Evolutionary conservation across 148 eudicot species (phyloP).

Genomic region (Silene uniflora): DNA sequence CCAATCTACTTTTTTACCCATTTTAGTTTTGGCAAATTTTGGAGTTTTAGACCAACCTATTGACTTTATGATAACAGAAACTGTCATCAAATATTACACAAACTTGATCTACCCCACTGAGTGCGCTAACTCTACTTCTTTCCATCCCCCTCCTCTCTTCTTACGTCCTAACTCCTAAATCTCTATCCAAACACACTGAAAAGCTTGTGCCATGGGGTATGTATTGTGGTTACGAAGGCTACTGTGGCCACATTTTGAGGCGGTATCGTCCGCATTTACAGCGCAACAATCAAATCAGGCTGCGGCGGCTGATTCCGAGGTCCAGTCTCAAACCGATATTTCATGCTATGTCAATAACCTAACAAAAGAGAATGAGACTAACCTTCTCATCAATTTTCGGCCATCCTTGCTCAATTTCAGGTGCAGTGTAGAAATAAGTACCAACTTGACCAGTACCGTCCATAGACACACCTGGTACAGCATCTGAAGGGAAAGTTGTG

Average conservation of each 20-base stretch:
- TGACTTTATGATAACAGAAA: not conserved
- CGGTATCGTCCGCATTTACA: not conserved
- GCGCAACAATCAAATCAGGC: not conserved
- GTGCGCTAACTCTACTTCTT: too few relatives aligned
- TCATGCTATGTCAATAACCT: not conserved
- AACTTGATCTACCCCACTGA: too few relatives aligned
- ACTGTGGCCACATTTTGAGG: not conserved
- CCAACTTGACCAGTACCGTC: slow-evolving; percentile 97
- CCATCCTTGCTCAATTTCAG: slow-evolving; percentile 98
- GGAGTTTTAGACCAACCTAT: not conserved
- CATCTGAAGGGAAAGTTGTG: slow-evolving; percentile 54
- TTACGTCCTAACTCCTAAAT: not conserved
- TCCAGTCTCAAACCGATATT: not conserved
- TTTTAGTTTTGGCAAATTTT: too few relatives aligned
- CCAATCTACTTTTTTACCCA: not conserved
- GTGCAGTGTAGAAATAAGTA: slow-evolving; percentile 94
- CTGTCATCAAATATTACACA: not conserved
- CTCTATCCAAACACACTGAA: not conserved
- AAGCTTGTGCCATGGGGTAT: not conserved
- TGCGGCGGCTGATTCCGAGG: not conserved
- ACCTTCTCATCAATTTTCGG: slow-evolving; percentile 98
- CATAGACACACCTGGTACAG: slow-evolving; percentile 59
- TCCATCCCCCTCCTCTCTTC: not conserved
- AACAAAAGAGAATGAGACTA: slow-evolving; percentile 7
- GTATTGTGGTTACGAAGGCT: not conserved